Base-by-base conservation (phyloP, 2,329 filamentous ascomycete genomes). In the Fusarium cyanostomum region DNA sequence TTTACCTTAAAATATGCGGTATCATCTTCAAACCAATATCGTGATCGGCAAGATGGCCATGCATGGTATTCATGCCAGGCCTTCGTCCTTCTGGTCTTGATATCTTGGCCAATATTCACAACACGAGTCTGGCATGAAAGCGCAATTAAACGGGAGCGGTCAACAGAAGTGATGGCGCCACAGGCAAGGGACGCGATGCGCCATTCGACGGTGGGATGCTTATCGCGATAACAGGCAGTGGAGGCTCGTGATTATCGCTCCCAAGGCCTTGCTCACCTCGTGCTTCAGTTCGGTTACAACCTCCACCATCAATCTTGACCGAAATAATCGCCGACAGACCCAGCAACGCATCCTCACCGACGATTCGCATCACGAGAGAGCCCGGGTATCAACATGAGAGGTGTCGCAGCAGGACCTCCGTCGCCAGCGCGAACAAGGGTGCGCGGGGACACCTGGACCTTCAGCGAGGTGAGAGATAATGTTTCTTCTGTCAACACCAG, bases 371-470 rank as follows among this genome's bases (percentile, higher is more conserved):
- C 37, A 41, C 46, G 58, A 39, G 62, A 15, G 27, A 42, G 30
- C 34, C 45, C 35, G 27, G 15, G 13, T 27, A 54, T 30, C 42
- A 53, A 44, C 26, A 77, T 75, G 72, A 72, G 67, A 57, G 75
- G 76, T 41, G 71, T 79, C 46, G 68, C 71, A 48, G 76, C 77
- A 53, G 77, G 75, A 48, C 70, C 73, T 48, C 73, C 74, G 30
- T 72, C 71, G 49, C 68, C 72, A 30, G 66, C 68, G n/a, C 65
- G 64, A 43, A 72, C 72, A 38, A 68, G 75, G 60, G 59, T 70
- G 49, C 68, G 74, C 46, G 72, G 69, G 50, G 77, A 80, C 45
- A 80, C 78, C 11, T 80, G 75, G 73, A 79, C 71, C 63, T 78
- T 80, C 53, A 78, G 78, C 69, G 77, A 74, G 74, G 76, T 78